phyloP scores from a whole-genome alignment of 2,329 filamentous ascomycete genomes.

The Beauveria caledonica region DNA sequence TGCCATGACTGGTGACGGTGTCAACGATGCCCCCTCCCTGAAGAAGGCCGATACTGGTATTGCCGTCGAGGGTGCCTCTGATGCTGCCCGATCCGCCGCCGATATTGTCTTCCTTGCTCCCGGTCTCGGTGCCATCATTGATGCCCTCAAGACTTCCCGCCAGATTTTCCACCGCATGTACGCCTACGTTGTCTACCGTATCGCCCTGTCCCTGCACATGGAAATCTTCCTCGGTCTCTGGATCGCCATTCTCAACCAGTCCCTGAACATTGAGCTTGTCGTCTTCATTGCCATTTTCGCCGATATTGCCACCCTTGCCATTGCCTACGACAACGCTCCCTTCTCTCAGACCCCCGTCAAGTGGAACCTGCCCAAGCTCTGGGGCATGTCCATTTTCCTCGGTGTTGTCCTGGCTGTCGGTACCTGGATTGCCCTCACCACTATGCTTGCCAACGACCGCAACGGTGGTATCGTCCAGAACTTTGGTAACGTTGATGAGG shows the following conservation, averaged over 20 bases:
- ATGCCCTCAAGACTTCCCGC: constrained; percentile 84
- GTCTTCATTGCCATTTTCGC: constrained; percentile 95
- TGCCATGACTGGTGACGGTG: constrained; percentile 94
- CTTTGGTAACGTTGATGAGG: constrained; percentile 70
- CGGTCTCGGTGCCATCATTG: constrained; percentile 85
- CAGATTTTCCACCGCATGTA: constrained; percentile 98
- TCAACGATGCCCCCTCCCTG: constrained; percentile 86
- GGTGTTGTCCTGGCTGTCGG: constrained; percentile 73
- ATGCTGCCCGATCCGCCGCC: constrained; percentile 82
- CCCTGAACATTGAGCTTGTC: constrained; percentile 76
- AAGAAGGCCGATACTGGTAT: constrained; percentile 97
- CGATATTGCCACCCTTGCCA: constrained; percentile 83
- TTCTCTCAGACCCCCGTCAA: constrained; percentile 82
- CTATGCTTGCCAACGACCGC: constrained; percentile 62
- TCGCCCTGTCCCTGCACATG: constrained; percentile 82
- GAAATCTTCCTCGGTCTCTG: constrained; percentile 88
- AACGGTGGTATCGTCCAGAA: constrained; percentile 84
- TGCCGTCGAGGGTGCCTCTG: constrained; percentile 84
- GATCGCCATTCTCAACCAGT: constrained; percentile 81
- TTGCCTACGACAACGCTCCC: constrained; percentile 88
- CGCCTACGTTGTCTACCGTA: constrained; percentile 91
- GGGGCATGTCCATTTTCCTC: constrained; percentile 83
- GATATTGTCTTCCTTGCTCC: constrained; percentile 92
- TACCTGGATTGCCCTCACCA: constrained; percentile 84
- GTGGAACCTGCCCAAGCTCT: constrained; percentile 91